Evolutionary conservation across 2,329 filamentous ascomycete species (phyloP), one percentile per base, ranked within the genome.

Genomic region (Geoglossum cookeanum): DNA sequence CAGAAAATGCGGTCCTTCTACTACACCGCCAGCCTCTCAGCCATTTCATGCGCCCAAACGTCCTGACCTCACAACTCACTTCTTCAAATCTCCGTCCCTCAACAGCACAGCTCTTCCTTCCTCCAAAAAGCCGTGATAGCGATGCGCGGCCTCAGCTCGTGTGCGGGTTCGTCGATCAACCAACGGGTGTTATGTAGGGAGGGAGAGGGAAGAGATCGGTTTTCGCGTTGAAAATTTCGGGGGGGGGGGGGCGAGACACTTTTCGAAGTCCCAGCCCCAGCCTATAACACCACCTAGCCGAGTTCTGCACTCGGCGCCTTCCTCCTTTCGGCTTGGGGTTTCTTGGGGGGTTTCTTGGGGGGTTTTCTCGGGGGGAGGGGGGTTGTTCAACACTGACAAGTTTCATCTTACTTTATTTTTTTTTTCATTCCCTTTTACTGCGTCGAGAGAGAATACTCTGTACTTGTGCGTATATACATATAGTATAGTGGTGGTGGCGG

Each of bases 61-160:
- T 53, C 49, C 33, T 33, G 33, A 37, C 49, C 49, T 53, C 49
- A 53, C 49, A 22, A 53, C 49, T 53, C 49, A 53, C 49, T 53
- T 53, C 49, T 53, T 53, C 49, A 33, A 53, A 53, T 35, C 33
- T 53, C 49, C 49, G 27, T 15, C 49, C 49, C 49, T 53, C 49
- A 37, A 53, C 49, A 35, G 67, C 67, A 63, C 67, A 65, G 64
- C 67, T 67, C 68, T 63, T 64, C 68, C 67, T 62, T 68, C 68
- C 66, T 68, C 66, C 66, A 61, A 59, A 57, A 59, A 35, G 22
- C 49, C 15, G 29, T 32, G 29, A 53, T 37, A 30, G 22, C 15
- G 49, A 37, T 53, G 49, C 49, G 49, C 30, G 37, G 33, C 49
- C 9, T 33, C 49, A 22, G 7, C 30, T 27, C 49, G 29, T 58